phyloP scores from a whole-genome alignment of 1,139 yeast species.

The Pichia sp. region DNA sequence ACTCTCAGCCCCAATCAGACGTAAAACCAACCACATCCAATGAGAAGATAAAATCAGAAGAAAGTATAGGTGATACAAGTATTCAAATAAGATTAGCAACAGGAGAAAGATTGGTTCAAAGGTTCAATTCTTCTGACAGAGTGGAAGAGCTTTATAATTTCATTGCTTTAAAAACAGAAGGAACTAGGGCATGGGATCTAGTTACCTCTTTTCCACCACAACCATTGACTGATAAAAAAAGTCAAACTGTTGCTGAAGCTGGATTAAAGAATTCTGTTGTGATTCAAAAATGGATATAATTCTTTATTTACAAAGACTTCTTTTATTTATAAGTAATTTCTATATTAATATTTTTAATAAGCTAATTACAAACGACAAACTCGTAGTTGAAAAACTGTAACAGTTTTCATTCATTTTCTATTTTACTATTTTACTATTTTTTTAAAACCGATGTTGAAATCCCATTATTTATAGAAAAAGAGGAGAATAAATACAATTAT shows the following conservation, averaged over 20 bases:
- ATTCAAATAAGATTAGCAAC: conserved; percentile 83
- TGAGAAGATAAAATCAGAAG: conserved; percentile 10
- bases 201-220: conserved; percentile 82
- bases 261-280: conserved; percentile 80
- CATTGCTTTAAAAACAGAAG: conserved; percentile 44
- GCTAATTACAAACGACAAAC: too few relatives aligned
- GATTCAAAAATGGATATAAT: conserved; percentile 67
- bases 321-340: not conserved
- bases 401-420: not conserved
- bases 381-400: too few relatives aligned
- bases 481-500: conserved; percentile 18
- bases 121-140: conserved; percentile 59
- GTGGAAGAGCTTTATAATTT: conserved; percentile 66
- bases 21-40: conserved; percentile 12
- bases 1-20: not conserved
- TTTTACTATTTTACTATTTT: not conserved
- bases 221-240: conserved; percentile 56
- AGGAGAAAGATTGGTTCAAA: conserved; percentile 63
- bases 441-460: conserved; percentile 35
- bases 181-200: conserved; percentile 51
- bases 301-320: not conserved
- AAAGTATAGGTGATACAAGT: conserved; percentile 56
- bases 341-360: not conserved
- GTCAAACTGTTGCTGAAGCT: conserved; percentile 60
- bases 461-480: conserved; percentile 28